Evolutionary conservation across 2,329 filamentous ascomycete genomes (phyloP), one percentile per base, ranked within the genome.

Genomic region (Apiospora saccharicola): DNA sequence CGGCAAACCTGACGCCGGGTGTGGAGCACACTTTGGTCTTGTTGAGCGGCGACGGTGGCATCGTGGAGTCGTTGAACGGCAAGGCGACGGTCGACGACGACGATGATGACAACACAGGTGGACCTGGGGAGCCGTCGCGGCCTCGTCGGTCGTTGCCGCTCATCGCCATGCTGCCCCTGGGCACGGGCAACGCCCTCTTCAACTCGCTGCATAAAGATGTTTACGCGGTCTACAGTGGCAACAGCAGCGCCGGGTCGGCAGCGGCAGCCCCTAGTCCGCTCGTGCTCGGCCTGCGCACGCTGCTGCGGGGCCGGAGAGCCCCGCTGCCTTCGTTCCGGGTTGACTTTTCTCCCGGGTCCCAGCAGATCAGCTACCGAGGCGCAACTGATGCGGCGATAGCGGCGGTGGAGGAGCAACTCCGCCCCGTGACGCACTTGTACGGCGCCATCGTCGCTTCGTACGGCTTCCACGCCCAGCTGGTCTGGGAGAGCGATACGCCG

Each of bases 391-490:
- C 19, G 44, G 71, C 67, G 8, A 69, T 78, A 7, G 73, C 67
- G 8, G 69, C 78, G 7, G 73, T 78, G 8, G 73, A 76, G 3
- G 80, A 81, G 68, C 71, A 81, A n/a, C 76, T 81, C 44, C 77
- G 81, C 13, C 72, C 75, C 1, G 81, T 86, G 5, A 78, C 80
- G 0, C 80, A 82, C 67, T 84, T 92, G 34, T 89, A 93, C 77
- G 95, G 94, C 37, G 93, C 92, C 34, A 94, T 98, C 30, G 95
- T 98, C 1, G 92, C 92, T 64, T 96, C 93, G 81, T 97, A 97
- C 88, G 96, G 93, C 26, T 90, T 98, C 78, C 96, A 98, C 79
- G 94, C 95, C 43, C 91, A 92, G 57, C 87, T 98, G 4, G 94
- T 98, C 30, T 95, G 94, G 77, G 95, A 98, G 83, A 96, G 93